Conservation (phyloP, 305 asterid genomes). For the Solanum aculeatissimum region DNA sequence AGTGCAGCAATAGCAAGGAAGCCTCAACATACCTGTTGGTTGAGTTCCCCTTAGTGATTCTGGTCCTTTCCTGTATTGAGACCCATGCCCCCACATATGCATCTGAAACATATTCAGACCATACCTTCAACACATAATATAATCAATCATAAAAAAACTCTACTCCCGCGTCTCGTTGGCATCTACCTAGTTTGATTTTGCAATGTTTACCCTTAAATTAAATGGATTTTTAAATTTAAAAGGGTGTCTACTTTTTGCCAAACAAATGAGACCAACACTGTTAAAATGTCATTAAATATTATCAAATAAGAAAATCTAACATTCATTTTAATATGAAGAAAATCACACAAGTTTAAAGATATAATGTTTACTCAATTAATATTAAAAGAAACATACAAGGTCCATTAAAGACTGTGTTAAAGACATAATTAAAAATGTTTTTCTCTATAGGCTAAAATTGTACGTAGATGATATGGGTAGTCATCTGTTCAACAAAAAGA, state of each 20-base stretch:
- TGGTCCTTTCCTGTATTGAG: slow-evolving; percentile 48
- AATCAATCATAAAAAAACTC: too few relatives aligned
- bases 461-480: not conserved
- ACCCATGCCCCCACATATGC: slow-evolving; percentile 99
- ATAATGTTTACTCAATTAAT: not conserved
- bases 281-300: not conserved
- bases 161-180: too few relatives aligned
- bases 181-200: not conserved
- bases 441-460: not conserved
- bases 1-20: slow-evolving; percentile 83
- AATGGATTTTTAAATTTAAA: not conserved
- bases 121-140: not conserved
- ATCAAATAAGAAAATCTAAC: not conserved
- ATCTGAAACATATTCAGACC: slow-evolving; percentile 27
- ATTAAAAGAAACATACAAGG: not conserved
- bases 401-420: not conserved
- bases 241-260: not conserved
- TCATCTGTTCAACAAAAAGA: not conserved
- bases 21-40: slow-evolving; percentile 82
- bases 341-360: not conserved
- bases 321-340: not conserved
- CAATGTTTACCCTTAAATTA: not conserved
- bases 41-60: slow-evolving; percentile 66
- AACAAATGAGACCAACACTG: not conserved
- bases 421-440: not conserved